Evolutionary conservation across 2,329 filamentous ascomycete species (phyloP).

Genomic region (Penicillium sp.): DNA sequence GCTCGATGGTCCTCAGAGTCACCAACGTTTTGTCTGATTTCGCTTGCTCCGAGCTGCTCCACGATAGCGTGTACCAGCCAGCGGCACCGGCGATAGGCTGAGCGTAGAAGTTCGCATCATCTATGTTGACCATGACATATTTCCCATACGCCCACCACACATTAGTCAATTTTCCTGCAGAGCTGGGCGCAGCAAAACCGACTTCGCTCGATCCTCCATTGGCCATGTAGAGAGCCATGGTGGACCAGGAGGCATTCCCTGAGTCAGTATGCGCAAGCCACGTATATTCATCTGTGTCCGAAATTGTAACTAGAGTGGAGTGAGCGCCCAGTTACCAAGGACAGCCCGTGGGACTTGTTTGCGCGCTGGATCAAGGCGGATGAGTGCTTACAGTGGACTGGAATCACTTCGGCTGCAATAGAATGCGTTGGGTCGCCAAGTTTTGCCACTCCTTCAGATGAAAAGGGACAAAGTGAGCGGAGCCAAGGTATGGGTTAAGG

Average conservation of each 20-base stretch:
- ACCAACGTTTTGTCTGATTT: slow-evolving; percentile 10
- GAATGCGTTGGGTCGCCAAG: slow-evolving; percentile 9
- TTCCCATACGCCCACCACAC: slow-evolving; percentile 16
- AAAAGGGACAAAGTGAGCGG: background rate
- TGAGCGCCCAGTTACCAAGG: no score
- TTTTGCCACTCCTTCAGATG: slow-evolving; percentile 8
- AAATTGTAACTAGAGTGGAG: background rate
- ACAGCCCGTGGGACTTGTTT: background rate
- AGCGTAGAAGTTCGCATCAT: slow-evolving; percentile 18
- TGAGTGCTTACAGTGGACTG: slow-evolving; percentile 11
- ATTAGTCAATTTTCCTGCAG: slow-evolving; percentile 6
- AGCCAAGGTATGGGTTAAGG: background rate
- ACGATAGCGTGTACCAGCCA: slow-evolving; percentile 15
- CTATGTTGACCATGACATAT: slow-evolving; percentile 15
- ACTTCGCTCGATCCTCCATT: slow-evolving; percentile 9
- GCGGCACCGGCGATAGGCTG: slow-evolving; percentile 3
- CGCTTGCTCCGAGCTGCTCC: slow-evolving; percentile 12
- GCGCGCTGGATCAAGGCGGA: background rate
- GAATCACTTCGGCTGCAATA: slow-evolving; percentile 1
- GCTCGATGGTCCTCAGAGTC: slow-evolving; percentile 14
- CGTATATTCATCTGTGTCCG: slow-evolving; percentile 6
- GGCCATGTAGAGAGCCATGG: slow-evolving; percentile 10
- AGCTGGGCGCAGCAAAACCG: slow-evolving; percentile 2
- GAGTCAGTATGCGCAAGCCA: slow-evolving; percentile 11
- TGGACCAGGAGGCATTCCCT: background rate